Base-by-base conservation (phyloP, 164 flowering plant species). In the Chimonanthus salicifolius region DNA sequence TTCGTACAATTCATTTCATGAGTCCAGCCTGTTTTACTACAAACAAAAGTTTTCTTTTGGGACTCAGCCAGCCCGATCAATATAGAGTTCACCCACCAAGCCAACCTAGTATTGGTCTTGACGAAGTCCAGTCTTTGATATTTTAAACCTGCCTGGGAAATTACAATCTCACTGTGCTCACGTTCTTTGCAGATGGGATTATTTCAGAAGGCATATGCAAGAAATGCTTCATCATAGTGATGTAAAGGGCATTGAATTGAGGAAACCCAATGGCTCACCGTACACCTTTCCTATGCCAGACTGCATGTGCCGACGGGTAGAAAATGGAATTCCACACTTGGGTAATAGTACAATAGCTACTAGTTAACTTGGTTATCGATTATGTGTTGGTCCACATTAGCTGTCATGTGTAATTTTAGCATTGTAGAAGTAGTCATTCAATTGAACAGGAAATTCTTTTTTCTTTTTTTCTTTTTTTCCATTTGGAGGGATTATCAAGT, bases 271-370 rank as follows among this genome's bases (percentile, higher is more conserved):
- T 63, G 81, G 79, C 69, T 94, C 97, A 33, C 88, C 89, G n/a
- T 94, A 89, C 79, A 89, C 91, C 70, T 89, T 86, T 76, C 98
- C 98, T 3, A 88, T 86, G 91, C 97, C 98, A 62, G 98, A 94
- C 85, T 94, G 98, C 78, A 91, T 94, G 98, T 90, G 97, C 78
- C 84, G 86, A 74, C 78, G 81, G 64, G 72, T 62, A 67, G 45
- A 21, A 16, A 64, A 62, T 44, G 63, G 62, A 58, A 3, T 20
- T 16, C 62, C 62, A 63, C 67, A 67, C 16, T 11, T 13, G 50
- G 60, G 74, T 49, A 73, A 78, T 58, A 33, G 33, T 33, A 66
- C 76, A 4, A 74, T 50, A 47, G 18, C 51, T 13, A 68, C 48
- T 71, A 9, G 58, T 54, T 71, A 18, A 68, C 67, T 60, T 7